Evolutionary conservation across 306 rosid species (phyloP), one percentile per base, ranked within the genome.

Genomic region (Coriaria nepalensis): DNA sequence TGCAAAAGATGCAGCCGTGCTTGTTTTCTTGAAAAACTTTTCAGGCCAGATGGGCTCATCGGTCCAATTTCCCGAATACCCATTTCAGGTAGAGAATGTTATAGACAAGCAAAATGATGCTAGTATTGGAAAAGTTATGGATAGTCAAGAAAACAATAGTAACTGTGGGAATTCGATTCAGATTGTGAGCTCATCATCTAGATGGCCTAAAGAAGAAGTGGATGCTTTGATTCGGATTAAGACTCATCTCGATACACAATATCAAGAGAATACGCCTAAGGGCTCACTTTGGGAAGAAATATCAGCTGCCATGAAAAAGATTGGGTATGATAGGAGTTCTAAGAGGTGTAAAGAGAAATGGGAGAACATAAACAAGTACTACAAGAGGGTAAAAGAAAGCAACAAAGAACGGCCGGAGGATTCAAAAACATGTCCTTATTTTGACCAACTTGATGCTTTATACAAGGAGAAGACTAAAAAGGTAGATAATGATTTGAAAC

Each of bases 321-420:
- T 70, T 32, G 94, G 96, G 2, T 79, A 79, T 29, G 49, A 79
- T 45, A 60, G 94, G 35, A 87, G 69, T 60, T 68, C 94, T 1
- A 87, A 82, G 80, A 77, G 86, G 62, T 87, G 96, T 42, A 87
- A 87, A 49, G 96, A 87, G 84, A 87, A 87, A 63, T 87, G 96
- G 96, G 96, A 86, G 78, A 86, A 86, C 65, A 86, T 86, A 62
- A 86, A 86, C 78, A 86, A 86, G 38, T 86, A 86, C 73, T 86
- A 70, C 50, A 86, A 83, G 69, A 79, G 83, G 71, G 78, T 87
- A 48, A 87, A 67, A 72, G 92, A 75, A 47, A 77, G 76, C 59
- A 81, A 73, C 56, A 87, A 77, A 70, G 67, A 51, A 33, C 73
- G 80, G 76, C 71, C 85, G 0, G 77, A 56, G 47, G 90, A 75